Evolutionary conservation across 2,329 filamentous ascomycete species (phyloP), one percentile per base, ranked within the genome.

Genomic region (Lojkania enalia): DNA sequence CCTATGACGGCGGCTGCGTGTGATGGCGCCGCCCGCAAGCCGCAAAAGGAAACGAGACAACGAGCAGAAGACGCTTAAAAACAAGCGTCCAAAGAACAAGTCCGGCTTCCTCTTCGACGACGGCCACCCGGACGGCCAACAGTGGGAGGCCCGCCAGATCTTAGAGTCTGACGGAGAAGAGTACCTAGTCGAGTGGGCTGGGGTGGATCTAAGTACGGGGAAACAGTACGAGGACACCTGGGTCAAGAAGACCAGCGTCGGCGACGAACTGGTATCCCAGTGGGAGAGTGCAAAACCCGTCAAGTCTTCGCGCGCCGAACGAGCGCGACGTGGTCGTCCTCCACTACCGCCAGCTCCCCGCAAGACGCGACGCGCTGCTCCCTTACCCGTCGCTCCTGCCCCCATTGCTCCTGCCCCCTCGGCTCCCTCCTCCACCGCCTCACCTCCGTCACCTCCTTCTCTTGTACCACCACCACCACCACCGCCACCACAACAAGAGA

Each of bases 161-260:
- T 35, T 59, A 0, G 43, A 54, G 4, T 53, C 64, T 42, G 59
- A 59, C 9, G 48, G 52, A 7, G 49, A 71, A 7, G 36, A 54
- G n/a, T 85, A 83, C 52, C 59, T 72, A 2, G 74, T 85, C 41
- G 75, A 82, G 56, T 85, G 82, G 82, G 74, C 72, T 36, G 74
- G 77, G 46, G 41, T 39, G 39, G 67, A 83, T 55, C 65, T 72
- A n/a, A 48, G 54, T 2, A 80, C 78, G 29, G 78, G 77, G 14
- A 60, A 75, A 48, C 47, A 51, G 1, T 84, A 76, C 57, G 44
- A 64, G 2, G 75, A 75, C 7, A 77, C 68, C 36, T 85, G 82
- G 82, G 80, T 74, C 39, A 69, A 64, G 0, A 71, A 72, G 30
- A 39, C 39, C 5, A 47, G 57, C 50, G 60, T 64, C 2, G 74